Evolutionary conservation across 306 rosid species (phyloP), one percentile per base, ranked within the genome.

Genomic region (Vigna mungo): DNA sequence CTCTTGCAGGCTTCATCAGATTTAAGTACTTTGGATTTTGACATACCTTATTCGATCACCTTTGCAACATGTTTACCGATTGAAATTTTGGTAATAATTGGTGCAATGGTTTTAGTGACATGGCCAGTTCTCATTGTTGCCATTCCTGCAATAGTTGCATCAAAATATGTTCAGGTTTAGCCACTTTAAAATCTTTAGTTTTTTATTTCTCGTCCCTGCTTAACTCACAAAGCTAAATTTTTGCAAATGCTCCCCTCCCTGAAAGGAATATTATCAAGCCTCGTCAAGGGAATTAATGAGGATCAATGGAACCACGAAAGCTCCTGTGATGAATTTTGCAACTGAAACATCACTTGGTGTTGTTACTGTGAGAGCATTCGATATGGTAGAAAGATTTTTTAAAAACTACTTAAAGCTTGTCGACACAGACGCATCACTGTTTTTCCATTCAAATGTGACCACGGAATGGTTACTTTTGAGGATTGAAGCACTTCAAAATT

Each of bases 231-330:
- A 75, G 32, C 65, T 72, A 48, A 25, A 9, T 9, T 54, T 56
- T 12, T 74, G 20, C 30, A 9, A 67, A 32, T 11, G 2, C 34
- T 17, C 7, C n/a, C n/a, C n/a, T n/a, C n/a, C 46, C 0, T 16
- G 1, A 18, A 77, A 91, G 98, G 82, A 71, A 4, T 94, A 92
- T 49, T 92, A 94, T 88, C 90, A 71, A 86, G 89, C 97, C 68
- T 77, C 94, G 18, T 89, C 92, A 6, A 86, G 90, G 70, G 96
- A 94, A 80, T 78, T 92, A 64, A 83, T 89, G 63, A 83, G 97
- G 75, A 92, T 94, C 67, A 94, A 92, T 80, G 97, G 98, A 84
- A 92, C 93, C 60, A 88, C 97, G 46, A 94, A 94, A 83, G 96
- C 98, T 77, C 98, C 94, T 37, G 83, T 90, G 17, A 86, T 89